Evolutionary conservation across 805 yeast species (phyloP).

Genomic region (Candida boidinii): DNA sequence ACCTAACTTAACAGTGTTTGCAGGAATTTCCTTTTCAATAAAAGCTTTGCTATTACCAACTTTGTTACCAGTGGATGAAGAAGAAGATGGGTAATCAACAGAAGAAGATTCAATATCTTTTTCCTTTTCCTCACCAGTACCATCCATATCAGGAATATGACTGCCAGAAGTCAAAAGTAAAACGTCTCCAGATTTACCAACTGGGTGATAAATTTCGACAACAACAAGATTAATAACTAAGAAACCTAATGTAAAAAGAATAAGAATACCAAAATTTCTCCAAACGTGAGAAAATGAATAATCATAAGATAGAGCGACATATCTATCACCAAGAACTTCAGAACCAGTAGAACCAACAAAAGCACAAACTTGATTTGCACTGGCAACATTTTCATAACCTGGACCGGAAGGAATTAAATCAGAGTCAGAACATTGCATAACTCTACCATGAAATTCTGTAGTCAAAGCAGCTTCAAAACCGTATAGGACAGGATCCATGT

Average conservation of each 20-base stretch:
- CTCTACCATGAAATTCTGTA: constrained; percentile 46
- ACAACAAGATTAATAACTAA: constrained; percentile 19
- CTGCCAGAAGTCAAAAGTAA: constrained; percentile 22
- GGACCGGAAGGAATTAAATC: constrained; percentile 46
- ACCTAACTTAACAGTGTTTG: constrained; percentile 17
- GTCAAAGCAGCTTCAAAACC: constrained; percentile 49
- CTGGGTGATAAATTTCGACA: constrained; percentile 23
- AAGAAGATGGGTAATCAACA: constrained; percentile 20
- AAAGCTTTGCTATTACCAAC: constrained; percentile 3
- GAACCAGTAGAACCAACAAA: constrained; percentile 47
- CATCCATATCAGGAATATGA: constrained; percentile 9
- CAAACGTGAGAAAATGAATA: constrained; percentile 57
- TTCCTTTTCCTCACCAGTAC: constrained; percentile 15
- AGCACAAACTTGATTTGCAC: constrained; percentile 39
- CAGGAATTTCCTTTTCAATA: constrained; percentile 8
- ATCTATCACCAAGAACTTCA: constrained; percentile 45
- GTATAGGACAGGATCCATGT: constrained; percentile 38
- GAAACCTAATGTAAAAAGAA: constrained; percentile 34
- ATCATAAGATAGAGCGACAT: constrained; percentile 33
- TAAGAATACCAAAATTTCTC: constrained; percentile 63
- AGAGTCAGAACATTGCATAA: constrained; percentile 36
- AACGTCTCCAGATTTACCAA: constrained; percentile 23
- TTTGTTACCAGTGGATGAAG: constrained; percentile 7
- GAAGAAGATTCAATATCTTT: constrained; percentile 19
- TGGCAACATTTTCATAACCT: constrained; percentile 34